A percentile compares a stretch with the other conserved stretches of the same genome.
Evolutionary conservation across 1,284 basidiomycete genomes (phyloP).

Genomic region (Trametes versicolor): DNA sequence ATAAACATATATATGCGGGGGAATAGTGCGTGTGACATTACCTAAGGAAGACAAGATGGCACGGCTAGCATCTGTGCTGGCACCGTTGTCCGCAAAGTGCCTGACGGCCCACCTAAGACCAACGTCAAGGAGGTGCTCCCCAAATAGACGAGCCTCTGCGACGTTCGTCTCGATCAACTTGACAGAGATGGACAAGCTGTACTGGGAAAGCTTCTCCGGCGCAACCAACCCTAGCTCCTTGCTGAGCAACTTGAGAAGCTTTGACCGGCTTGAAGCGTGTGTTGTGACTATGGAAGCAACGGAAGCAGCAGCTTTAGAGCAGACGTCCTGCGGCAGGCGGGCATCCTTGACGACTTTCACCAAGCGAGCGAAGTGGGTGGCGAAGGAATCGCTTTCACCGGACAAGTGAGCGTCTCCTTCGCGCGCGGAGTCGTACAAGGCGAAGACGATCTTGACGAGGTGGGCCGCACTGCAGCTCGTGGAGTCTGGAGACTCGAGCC

Average conservation of each 20-base stretch:
- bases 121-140: constrained; percentile 52
- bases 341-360: constrained; percentile 24
- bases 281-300: constrained; percentile 26
- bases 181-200: constrained; percentile 22
- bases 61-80: constrained; percentile 34
- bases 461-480: constrained; percentile 40
- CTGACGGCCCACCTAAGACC: constrained; percentile 61
- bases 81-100: constrained; percentile 47
- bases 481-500: constrained; percentile 43
- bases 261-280: constrained; percentile 26
- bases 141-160: constrained; percentile 29
- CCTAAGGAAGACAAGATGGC: constrained; percentile 6
- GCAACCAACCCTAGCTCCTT: constrained; percentile 19
- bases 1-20: not conserved
- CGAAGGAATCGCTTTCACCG: constrained; percentile 1
- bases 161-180: constrained; percentile 10
- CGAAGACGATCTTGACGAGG: constrained; percentile 30
- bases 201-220: constrained; percentile 26
- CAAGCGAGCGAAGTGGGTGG: constrained; percentile 35
- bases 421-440: constrained; percentile 31
- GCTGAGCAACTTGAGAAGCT: constrained; percentile 30
- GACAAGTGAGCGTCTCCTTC: not conserved
- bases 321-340: constrained; percentile 16
- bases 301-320: constrained; percentile 28
- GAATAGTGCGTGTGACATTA: not conserved